A percentile compares a stretch with the other conserved stretches of the same genome.
These are phyloP conservation scores for Epichloe coenophiala DNA, from an alignment of 2,329 filamentous ascomycete genomes.

Conservation along the genomic window DNA sequence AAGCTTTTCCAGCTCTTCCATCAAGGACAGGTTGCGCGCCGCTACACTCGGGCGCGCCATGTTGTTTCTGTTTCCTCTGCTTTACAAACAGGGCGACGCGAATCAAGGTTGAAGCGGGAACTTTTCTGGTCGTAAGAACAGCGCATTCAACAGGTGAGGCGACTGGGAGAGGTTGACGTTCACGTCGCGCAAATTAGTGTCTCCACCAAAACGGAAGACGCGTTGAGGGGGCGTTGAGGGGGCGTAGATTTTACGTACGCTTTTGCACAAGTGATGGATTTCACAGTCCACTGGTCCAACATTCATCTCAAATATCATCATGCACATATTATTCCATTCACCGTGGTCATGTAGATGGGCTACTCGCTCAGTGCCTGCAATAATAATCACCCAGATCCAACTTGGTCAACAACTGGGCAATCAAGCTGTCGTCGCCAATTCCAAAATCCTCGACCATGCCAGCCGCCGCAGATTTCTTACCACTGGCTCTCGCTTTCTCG, in stretches of 20 bases:
- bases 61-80: background rate
- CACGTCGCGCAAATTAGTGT: background rate
- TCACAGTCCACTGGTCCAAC: no score
- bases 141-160: no score
- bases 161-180: no score
- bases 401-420: slow-evolving; percentile 54
- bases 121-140: no score
- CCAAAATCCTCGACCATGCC: slow-evolving; percentile 16
- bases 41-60: slow-evolving; percentile 39
- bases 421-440: slow-evolving; percentile 39
- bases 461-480: slow-evolving; percentile 6
- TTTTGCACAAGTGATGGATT: no score
- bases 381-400: slow-evolving; percentile 64
- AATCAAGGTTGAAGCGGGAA: background rate
- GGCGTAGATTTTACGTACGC: background rate
- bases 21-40: slow-evolving; percentile 56
- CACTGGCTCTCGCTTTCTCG: slow-evolving; percentile 41
- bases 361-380: slow-evolving; percentile 12
- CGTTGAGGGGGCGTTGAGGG: background rate
- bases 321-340: background rate
- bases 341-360: background rate
- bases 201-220: background rate
- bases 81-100: background rate
- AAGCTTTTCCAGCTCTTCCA: slow-evolving; percentile 88
- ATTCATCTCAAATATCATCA: no score